Evolutionary conservation across 352 stramenopile genomes (phyloP), one percentile per base, ranked within the genome.

Genomic region (Phytophthora macrochlamydospora): DNA sequence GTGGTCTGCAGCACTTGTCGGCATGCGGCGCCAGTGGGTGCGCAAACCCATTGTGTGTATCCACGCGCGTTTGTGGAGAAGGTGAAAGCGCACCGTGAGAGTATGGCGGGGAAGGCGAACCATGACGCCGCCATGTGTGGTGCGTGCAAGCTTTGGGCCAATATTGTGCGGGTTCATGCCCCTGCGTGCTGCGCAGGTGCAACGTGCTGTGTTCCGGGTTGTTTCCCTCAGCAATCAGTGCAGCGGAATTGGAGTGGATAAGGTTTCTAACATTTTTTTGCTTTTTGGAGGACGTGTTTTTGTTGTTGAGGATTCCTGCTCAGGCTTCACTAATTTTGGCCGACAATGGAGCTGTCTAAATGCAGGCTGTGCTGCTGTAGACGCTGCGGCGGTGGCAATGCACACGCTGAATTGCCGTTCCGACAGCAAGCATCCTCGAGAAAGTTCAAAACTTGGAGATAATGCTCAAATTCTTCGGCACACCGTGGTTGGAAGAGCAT

Each of bases 131-230:
- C 56, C 12, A 69, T 43, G n/a, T 89, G 80, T 49, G 78, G 77
- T 44, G 80, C 80, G n/a, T 89, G 80, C 51, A 78, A 89, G 59
- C 71, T 89, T n/a, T 89, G 80, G 80, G 51, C 42, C 2, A 55
- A 62, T 31, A 86, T 89, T 56, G 59, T 86, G 30, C 35, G 61
- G 5, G 69, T 68, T 3, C 80, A 89, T 51, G 50, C 51, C 2
- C 51, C 56, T 7, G 67, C 52, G 7, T 89, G 80, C 62, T 56
- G 33, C n/a, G 45, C 61, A 2, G 14, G 45, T 42, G 33, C 37
- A 2, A 40, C 37, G 0, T 89, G 80, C 54, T 50, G 62, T 28
- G 70, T 89, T 31, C 80, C 78, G n/a, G 71, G 81, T 13, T 89
- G 80, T 43, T 35, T 58, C 38, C 31, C 59, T 14, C 60, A 62